A percentile compares a stretch with the other conserved stretches of the same genome.
Conservation (phyloP, 2,329 filamentous ascomycete species). For the Ramichloridium luteum region DNA sequence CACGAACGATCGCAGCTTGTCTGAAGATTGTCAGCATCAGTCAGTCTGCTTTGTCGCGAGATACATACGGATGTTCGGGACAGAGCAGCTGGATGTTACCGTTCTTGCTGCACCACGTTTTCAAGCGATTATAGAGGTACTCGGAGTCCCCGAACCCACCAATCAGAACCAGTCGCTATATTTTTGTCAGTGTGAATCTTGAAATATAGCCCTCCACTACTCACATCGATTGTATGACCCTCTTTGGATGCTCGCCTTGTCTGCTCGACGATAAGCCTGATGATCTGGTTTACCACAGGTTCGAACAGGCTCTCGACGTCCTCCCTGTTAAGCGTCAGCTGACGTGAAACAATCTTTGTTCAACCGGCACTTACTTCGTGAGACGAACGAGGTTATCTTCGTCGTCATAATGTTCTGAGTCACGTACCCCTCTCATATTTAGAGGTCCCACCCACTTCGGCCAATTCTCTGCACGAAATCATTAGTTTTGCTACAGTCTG, state of each 20-base stretch:
- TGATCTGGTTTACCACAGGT: slow-evolving; percentile 4
- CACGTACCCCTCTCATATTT: slow-evolving; percentile 3
- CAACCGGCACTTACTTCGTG: slow-evolving; percentile 2
- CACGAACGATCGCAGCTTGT: slow-evolving; percentile 10
- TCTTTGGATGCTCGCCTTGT: slow-evolving; percentile 1
- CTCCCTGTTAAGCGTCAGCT: no score
- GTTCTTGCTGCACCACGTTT: slow-evolving; percentile 6
- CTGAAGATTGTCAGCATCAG: slow-evolving; percentile 2
- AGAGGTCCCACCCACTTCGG: no score
- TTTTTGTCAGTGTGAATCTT: no score
- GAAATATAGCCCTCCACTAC: background rate
- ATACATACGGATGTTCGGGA: slow-evolving; percentile 6
- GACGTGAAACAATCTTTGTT: background rate
- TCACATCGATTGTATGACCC: slow-evolving; percentile 2
- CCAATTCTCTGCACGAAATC: no score
- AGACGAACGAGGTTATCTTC: slow-evolving; percentile 7
- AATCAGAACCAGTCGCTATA: slow-evolving; percentile 7
- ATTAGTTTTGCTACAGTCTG: no score
- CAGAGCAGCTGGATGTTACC: slow-evolving; percentile 5
- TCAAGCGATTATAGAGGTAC: slow-evolving; percentile 5
- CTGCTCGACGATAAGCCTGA: slow-evolving; percentile 5
- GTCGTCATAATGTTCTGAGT: slow-evolving; percentile 4
- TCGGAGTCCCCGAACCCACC: slow-evolving; percentile 11
- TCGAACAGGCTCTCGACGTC: slow-evolving; percentile 6
- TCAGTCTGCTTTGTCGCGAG: background rate